A percentile compares a stretch with the other conserved stretches of the same genome.
phyloP scores from a whole-genome alignment of 2,329 filamentous ascomycete species.

The Scytalidium sp. region DNA sequence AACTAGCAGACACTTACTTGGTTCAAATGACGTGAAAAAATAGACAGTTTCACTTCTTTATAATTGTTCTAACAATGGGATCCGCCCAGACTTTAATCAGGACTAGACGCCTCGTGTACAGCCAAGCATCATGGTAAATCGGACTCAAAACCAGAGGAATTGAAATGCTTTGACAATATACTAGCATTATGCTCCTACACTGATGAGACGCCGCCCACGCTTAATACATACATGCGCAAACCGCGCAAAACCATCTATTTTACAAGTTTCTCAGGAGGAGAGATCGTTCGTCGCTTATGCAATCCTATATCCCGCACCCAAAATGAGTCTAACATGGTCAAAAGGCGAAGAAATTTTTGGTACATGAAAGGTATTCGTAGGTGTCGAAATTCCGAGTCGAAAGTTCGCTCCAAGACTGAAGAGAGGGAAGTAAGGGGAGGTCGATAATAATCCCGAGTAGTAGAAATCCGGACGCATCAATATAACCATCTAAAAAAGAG shows the following conservation, averaged over 20 bases:
- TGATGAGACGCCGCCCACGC: conserved; percentile 17
- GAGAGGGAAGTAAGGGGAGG: not conserved
- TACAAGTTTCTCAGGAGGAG: conserved; percentile 30
- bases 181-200: conserved; percentile 18
- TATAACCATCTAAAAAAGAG: conserved; percentile 37
- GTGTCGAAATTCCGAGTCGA: conserved; percentile 4
- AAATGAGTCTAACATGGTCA: conserved; percentile 28
- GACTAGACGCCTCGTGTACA: too few relatives aligned
- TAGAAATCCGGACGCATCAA: not conserved
- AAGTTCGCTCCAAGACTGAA: not conserved
- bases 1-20: too few relatives aligned
- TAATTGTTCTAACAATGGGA: too few relatives aligned
- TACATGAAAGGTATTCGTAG: conserved; percentile 20
- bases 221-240: conserved; percentile 13
- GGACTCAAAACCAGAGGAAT: not conserved
- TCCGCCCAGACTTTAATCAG: too few relatives aligned
- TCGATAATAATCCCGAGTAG: not conserved
- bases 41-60: too few relatives aligned
- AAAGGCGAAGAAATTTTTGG: conserved; percentile 22
- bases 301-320: conserved; percentile 20
- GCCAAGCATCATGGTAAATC: too few relatives aligned
- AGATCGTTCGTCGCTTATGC: conserved; percentile 33
- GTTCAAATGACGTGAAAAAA: too few relatives aligned
- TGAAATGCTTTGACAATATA: conserved; percentile 3
- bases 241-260: conserved; percentile 23